Percentiles rank a stretch among this genome's conserved stretches.
phyloP scores from a whole-genome alignment of 2,329 filamentous ascomycete species.

The Colletotrichum horii region DNA sequence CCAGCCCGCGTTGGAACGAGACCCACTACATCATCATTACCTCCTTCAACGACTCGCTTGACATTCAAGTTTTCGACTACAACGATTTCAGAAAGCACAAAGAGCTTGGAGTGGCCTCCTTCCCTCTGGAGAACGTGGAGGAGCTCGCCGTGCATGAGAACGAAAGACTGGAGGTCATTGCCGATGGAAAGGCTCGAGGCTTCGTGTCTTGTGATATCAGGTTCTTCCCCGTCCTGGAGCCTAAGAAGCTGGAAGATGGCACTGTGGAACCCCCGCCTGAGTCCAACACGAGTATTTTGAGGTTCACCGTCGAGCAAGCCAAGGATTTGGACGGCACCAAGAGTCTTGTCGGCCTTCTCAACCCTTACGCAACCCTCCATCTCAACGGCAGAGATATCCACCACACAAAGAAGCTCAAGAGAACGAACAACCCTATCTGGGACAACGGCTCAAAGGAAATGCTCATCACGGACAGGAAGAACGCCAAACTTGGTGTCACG shows the following conservation, averaged over 20 bases:
- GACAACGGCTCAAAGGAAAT: conserved; percentile 92
- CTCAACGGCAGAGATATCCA: conserved; percentile 94
- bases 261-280: conserved; percentile 82
- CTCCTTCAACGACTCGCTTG: conserved; percentile 86
- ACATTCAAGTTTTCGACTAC: conserved; percentile 86
- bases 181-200: conserved; percentile 84
- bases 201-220: conserved; percentile 81
- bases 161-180: conserved; percentile 80
- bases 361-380: conserved; percentile 86
- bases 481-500: conserved; percentile 86
- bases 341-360: conserved; percentile 89
- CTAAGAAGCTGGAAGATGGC: conserved; percentile 75
- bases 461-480: conserved; percentile 91
- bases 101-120: conserved; percentile 86
- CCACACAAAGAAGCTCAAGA: conserved; percentile 88
- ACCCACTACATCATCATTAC: conserved; percentile 95
- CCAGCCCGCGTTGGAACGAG: conserved; percentile 93
- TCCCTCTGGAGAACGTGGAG: conserved; percentile 83
- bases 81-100: conserved; percentile 98
- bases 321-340: conserved; percentile 94
- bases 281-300: conserved; percentile 90
- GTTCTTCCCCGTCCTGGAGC: conserved; percentile 92
- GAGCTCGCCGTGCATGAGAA: conserved; percentile 81
- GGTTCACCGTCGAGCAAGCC: conserved; percentile 92
- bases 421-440: conserved; percentile 97